Evolutionary conservation across 2,329 filamentous ascomycete species (phyloP).

Genomic region (Fusarium camptoceras): DNA sequence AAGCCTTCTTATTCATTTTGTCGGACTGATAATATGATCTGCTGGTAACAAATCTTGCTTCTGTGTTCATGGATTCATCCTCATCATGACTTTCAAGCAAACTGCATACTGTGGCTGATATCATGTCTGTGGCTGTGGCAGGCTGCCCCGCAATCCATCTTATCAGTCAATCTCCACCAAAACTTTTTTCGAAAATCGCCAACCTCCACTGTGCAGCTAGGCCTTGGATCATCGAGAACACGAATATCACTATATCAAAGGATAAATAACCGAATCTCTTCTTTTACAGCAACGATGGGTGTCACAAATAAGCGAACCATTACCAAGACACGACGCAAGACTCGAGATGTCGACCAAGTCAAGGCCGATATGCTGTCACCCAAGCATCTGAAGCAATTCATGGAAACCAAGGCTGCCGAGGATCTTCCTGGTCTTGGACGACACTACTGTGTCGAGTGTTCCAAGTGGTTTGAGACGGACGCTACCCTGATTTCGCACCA

Average conservation of each 20-base stretch:
- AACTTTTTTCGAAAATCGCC: constrained; percentile 42
- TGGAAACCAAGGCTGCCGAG: constrained; percentile 81
- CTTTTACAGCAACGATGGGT: constrained; percentile 65
- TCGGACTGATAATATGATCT: background rate
- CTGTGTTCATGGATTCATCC: background rate
- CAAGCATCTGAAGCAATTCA: constrained; percentile 83
- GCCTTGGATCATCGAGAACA: constrained; percentile 4
- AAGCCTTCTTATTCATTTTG: background rate
- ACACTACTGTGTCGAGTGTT: constrained; percentile 91
- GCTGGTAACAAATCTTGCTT: background rate
- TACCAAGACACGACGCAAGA: constrained; percentile 79
- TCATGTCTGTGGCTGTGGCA: constrained; percentile 2
- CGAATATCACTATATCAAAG: background rate
- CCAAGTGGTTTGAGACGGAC: constrained; percentile 95
- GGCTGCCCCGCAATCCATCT: constrained; percentile 14
- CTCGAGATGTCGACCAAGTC: constrained; percentile 93
- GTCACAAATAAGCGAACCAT: constrained; percentile 74
- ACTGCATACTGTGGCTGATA: background rate
- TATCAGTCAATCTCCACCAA: constrained; percentile 32
- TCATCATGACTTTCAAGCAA: background rate
- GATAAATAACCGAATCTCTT: background rate
- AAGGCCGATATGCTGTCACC: constrained; percentile 82
- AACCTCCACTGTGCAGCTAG: constrained; percentile 29
- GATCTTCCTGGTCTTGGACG: constrained; percentile 88
- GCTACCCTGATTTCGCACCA: constrained; percentile 79